Base-by-base conservation (phyloP, 352 stramenopile species). In the Elongisporangium prolatum region DNA sequence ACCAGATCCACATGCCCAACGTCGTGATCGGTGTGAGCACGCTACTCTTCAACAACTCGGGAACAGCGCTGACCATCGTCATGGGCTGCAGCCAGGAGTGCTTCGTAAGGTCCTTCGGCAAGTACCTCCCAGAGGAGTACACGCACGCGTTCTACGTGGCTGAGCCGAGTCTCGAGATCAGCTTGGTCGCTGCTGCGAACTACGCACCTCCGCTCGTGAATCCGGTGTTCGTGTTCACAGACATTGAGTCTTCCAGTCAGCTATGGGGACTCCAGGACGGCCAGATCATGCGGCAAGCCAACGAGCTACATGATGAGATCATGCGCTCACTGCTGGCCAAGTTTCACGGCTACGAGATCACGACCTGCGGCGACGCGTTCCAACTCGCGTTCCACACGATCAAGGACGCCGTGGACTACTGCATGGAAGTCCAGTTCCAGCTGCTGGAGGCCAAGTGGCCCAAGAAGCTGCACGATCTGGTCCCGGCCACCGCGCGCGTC, bases 221-320 rank as follows among this genome's bases (percentile, higher is more conserved):
- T 18, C 78, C 77, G 7, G 73, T 88, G 34, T 87, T 88, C 48
- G 74, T 88, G 21, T 84, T 80, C 74, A 88, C 78, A 16, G 78
- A 88, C 61, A 85, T 85, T 52, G 76, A 88, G 57, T 71, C 74
- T 16, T 88, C 78, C 20, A 87, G 64, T 11, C 59, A 67, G 52
- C 61, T 87, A 5, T 87, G 78, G 78, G 47, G 58, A 0, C 47
- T 78, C 18, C 53, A 72, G 16, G 63, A 83, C 21, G 68, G 64
- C 2, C 37, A 54, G 4, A 61, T 79, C 37, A 86, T 88, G 72
- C 49, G 64, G 38, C 68, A 58, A 16, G 78, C 78, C 13, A 75
- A 82, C 34, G 70, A 84, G 34, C 59, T 84, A 20, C 78, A 88
- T 52, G 77, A 88, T 17, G 74, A 79, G 25, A 60, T 88, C 50